Evolutionary conservation across 2,329 filamentous ascomycete species (phyloP).

Genomic region (Hypoxylon sp.): DNA sequence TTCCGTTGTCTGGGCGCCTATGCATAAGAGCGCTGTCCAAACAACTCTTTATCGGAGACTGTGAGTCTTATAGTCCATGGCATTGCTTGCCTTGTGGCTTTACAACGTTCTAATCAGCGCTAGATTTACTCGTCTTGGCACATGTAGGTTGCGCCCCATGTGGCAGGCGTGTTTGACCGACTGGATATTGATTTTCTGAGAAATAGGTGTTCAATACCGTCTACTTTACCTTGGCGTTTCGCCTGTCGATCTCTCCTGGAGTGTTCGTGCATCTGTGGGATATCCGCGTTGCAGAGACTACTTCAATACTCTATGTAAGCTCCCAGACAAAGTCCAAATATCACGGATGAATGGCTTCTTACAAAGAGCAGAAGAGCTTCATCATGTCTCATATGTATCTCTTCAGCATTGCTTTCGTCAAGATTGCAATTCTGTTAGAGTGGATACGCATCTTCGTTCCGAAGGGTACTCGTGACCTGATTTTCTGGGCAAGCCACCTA

Average conservation of each 20-base stretch:
- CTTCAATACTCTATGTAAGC: neutral
- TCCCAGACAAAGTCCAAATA: neutral
- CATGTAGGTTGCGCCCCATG: constrained; percentile 1
- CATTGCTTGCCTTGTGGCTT: neutral
- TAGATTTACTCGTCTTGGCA: constrained; percentile 6
- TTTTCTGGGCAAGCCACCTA: neutral
- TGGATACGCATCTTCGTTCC: constrained; percentile 1
- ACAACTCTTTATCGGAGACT: constrained; percentile 13
- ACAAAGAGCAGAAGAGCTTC: neutral
- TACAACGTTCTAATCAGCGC: neutral
- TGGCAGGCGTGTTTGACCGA: neutral
- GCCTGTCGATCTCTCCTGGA: neutral
- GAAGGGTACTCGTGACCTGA: neutral
- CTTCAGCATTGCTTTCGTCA: neutral
- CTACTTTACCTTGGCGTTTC: neutral
- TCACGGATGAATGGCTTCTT: neutral
- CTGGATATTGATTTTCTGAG: neutral
- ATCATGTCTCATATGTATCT: neutral
- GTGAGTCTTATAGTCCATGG: neutral
- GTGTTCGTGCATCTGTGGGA: constrained; percentile 6
- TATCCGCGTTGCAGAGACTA: neutral
- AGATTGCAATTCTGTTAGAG: neutral
- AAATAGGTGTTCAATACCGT: constrained; percentile 1
- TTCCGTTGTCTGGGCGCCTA: neutral
- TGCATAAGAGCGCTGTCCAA: neutral